phyloP scores from a whole-genome alignment of 306 rosid genomes.

The Inga laurina region DNA sequence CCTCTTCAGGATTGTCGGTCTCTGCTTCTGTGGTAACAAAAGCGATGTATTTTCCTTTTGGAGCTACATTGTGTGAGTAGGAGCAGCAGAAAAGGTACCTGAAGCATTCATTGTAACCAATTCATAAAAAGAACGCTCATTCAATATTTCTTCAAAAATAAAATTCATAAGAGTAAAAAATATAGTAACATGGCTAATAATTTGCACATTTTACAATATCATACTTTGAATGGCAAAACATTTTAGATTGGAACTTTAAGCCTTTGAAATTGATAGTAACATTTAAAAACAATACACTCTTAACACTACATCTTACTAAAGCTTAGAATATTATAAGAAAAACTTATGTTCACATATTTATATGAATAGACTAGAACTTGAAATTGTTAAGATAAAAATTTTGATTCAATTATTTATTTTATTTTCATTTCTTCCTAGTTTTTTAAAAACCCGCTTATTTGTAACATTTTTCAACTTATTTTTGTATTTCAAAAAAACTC shows the following conservation, averaged over 20 bases:
- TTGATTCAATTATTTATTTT: not conserved
- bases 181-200: not conserved
- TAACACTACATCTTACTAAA: not conserved
- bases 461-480: not conserved
- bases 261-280: not conserved
- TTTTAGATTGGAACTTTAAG: not conserved
- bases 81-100: constrained; percentile 74
- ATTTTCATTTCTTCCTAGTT: not conserved
- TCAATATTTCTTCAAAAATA: not conserved
- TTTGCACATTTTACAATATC: not conserved
- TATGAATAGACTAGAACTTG: not conserved
- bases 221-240: not conserved
- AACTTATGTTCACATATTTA: not conserved
- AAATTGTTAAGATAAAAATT: not conserved
- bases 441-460: not conserved
- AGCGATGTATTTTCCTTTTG: constrained; percentile 60
- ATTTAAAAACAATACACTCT: not conserved
- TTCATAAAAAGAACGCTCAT: no score
- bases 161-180: not conserved
- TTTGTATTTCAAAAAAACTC: not conserved
- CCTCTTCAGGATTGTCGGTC: constrained; percentile 52
- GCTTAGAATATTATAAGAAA: not conserved
- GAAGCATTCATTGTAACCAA: not conserved
- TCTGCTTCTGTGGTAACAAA: constrained; percentile 65
- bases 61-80: constrained; percentile 58